Evolutionary conservation across 1,139 yeast species (phyloP), one percentile per base, ranked within the genome.

Genomic region (Debaryomyces sp.): DNA sequence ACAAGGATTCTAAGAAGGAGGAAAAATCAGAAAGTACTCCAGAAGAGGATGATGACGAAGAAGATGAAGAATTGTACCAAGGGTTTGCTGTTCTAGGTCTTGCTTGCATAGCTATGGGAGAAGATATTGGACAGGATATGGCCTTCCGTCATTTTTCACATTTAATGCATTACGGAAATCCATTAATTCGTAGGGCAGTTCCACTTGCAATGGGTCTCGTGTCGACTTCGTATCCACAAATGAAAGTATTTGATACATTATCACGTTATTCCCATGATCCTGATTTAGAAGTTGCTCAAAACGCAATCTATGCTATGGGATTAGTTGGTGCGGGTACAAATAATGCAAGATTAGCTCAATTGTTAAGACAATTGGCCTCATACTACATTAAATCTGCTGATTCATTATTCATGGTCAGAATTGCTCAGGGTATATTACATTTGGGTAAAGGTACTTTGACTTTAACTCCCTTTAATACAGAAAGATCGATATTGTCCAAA

Each of bases 281-380:
- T 50, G 98, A 94, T 68, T 75, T 89, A 59, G 96, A 90, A 63
- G 97, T 95, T 50, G 97, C 99, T 5, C 87, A 87, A 67, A 95
- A 92, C 64, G 92, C 99, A 26, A 92, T 94, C 54, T 92, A 89
- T 63, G 85, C 97, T 40, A 92, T 95, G 99, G 99, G 99, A 50
- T 73, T 95, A 55, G 96, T 94, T 57, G 99, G 99, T 64, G 95
- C 97, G 26, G 99, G 99, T 71, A 95, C 99, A 35, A 92, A 94
- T 71, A 95, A 95, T 66, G 99, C 99, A 7, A 87, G 99, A 74
- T 79, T 95, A 57, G 98, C 98, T 2, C 99, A 94, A 73, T 78
- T 95, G 56, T 80, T 95, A 62, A 84, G 99, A 68, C 98, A 94
- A 69, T 80, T 95, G 61, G 98, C 99, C 1, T 85, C 90, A 48